Percentiles rank a stretch among this genome's conserved stretches.
Conservation (phyloP, 202 grass and related monocot species). For the Alloteropsis angusta region DNA sequence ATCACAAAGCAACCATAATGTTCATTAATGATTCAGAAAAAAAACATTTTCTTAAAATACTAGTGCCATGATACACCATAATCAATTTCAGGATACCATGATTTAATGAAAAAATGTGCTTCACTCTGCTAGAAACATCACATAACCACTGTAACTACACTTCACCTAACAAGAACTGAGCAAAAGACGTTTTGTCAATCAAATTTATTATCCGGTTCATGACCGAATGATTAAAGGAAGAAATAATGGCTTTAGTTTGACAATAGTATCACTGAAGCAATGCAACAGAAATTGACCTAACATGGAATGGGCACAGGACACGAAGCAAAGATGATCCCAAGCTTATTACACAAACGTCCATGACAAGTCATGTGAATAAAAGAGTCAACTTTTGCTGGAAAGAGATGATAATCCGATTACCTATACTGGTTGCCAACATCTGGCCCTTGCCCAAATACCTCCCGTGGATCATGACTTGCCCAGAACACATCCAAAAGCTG, state of each 20-base stretch:
- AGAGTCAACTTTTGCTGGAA: background rate
- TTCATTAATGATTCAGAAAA: background rate
- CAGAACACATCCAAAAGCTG: conserved; percentile 90
- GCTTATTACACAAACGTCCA: background rate
- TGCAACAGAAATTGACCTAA: background rate
- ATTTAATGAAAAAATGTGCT: background rate
- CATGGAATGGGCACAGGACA: background rate
- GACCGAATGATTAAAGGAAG: background rate
- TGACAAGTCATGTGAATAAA: background rate
- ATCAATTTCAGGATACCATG: background rate
- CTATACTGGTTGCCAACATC: conserved; percentile 97
- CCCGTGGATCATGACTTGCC: conserved; percentile 77
- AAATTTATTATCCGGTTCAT: background rate
- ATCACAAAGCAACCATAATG: background rate
- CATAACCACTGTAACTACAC: background rate
- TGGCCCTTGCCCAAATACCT: conserved; percentile 97
- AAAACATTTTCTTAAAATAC: background rate
- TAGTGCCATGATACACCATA: background rate
- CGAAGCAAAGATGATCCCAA: background rate
- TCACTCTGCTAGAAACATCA: background rate
- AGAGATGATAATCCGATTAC: conserved; percentile 8
- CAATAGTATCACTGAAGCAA: background rate
- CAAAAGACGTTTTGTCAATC: background rate
- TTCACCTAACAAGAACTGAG: background rate
- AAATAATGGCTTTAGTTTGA: background rate